Percentiles rank a stretch among this genome's conserved stretches.
These are phyloP conservation scores for Cupressus sempervirens DNA, from an alignment of 75 land plant genomes.

Conservation along the genomic window DNA sequence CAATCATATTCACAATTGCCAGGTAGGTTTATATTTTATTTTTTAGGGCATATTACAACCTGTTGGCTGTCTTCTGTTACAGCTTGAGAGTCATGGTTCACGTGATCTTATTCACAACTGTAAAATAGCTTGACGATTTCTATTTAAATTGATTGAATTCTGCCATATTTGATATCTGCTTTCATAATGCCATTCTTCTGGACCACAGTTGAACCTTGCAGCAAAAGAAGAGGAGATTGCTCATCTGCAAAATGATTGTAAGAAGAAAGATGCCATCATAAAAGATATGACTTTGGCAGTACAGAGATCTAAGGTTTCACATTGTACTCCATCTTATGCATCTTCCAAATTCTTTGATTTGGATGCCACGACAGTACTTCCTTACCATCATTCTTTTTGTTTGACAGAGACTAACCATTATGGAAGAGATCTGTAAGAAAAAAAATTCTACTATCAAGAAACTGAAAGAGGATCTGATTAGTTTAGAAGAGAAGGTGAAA, in stretches of 20 bases:
- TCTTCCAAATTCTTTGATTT: background rate
- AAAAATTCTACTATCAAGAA: slow-evolving; percentile 50
- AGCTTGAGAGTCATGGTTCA: background rate
- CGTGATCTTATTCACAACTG: background rate
- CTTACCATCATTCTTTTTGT: background rate
- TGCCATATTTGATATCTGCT: background rate
- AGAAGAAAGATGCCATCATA: slow-evolving; percentile 55
- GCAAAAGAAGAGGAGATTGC: slow-evolving; percentile 55
- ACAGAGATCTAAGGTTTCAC: slow-evolving; percentile 41
- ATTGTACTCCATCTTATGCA: background rate
- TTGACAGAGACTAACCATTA: slow-evolving; percentile 53
- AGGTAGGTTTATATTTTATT: background rate
- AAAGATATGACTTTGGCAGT: slow-evolving; percentile 39
- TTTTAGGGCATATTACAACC: background rate
- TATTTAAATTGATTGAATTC: background rate
- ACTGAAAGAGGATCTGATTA: slow-evolving; percentile 54
- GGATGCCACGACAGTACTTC: background rate
- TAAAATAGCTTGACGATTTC: background rate
- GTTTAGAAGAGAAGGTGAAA: slow-evolving; percentile 67
- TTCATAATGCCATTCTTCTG: background rate
- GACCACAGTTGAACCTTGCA: slow-evolving; percentile 33
- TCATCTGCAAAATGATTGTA: slow-evolving; percentile 49
- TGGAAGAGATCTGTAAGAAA: slow-evolving; percentile 68
- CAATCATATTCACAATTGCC: background rate
- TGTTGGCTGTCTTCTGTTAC: background rate